Conservation (phyloP, 345 rosid genomes). For the Moricandia arvensis region DNA sequence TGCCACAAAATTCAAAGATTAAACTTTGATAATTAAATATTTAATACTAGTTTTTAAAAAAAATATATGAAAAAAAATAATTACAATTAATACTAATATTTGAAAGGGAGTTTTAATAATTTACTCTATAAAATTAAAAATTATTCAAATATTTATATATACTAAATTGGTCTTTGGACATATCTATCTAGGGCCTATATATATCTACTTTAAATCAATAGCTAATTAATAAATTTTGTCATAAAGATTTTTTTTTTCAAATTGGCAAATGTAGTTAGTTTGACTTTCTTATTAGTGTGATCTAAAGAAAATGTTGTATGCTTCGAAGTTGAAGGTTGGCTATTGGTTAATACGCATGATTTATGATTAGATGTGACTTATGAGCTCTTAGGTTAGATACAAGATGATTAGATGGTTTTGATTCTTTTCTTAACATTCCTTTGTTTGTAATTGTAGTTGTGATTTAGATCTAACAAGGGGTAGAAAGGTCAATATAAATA, state of each 20-base stretch:
- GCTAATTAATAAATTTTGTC: neutral
- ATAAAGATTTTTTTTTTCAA: neutral
- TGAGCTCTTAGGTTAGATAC: neutral
- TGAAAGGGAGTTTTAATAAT: neutral
- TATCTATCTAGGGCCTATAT: neutral
- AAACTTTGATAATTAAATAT: neutral
- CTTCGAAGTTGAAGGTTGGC: neutral
- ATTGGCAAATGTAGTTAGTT: neutral
- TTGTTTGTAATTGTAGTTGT: neutral
- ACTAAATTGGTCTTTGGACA: neutral
- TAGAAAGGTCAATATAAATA: constrained; percentile 3
- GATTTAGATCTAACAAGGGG: constrained; percentile 5
- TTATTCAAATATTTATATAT: neutral
- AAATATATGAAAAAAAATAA: neutral
- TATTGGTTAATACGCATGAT: too few relatives aligned
- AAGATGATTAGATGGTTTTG: neutral
- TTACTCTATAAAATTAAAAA: neutral
- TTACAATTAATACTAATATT: neutral
- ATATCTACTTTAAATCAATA: neutral
- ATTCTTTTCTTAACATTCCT: neutral
- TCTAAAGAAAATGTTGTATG: neutral
- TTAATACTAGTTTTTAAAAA: too few relatives aligned
- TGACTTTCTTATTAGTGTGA: neutral
- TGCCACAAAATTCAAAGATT: too few relatives aligned
- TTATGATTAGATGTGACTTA: neutral